Evolutionary conservation across 2,329 filamentous ascomycete species (phyloP), one percentile per base, ranked within the genome.

Genomic region (Curvularia eragrostidis): DNA sequence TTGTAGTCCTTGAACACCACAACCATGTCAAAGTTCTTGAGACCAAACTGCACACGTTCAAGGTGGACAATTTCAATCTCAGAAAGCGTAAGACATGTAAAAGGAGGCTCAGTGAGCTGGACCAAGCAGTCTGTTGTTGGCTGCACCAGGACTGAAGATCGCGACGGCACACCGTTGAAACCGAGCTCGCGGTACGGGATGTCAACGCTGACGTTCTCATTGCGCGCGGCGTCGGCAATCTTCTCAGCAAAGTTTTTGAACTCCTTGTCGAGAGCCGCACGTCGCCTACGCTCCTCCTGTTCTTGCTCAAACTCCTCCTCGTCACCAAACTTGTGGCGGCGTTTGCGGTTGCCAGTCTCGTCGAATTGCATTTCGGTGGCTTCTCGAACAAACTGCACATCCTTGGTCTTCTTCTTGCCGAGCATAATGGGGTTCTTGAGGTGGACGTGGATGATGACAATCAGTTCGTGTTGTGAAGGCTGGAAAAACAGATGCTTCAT

Each of bases 401-500:
- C 96, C 81, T 95, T 97, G 10, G 95, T 96, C 86, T 99, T 99
- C 82, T 96, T 96, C 84, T 97, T 98, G 60, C 95, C 95, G 62
- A 99, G 91, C 77, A 99, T 93, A 75, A 99, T 98, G 2, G 95
- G 95, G 61, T 97, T 96, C 80, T 97, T 97, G 48, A 99, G 86
- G 76, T 99, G 95, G 55, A 99, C 91, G 77, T 99, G 95, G 67
- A 99, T 97, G 69, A 99, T 91, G 65, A 99, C 96, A 66, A 99
- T 96, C 71, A 99, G 82, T 77, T 99, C 95, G 72, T 97, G 92
- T 69, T 93, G 90, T 71, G 93, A 98, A 26, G 96, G 95, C 77
- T 99, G 95, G 83, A 99, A 99, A 83, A 99, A 99, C 2, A 99
- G 84, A 75, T 99, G 95, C 78, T 96, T 96, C 76, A 99, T 91